A percentile compares a stretch with the other conserved stretches of the same genome.
Conservation (phyloP, 805 yeast genomes). For the Starmerella floris region DNA sequence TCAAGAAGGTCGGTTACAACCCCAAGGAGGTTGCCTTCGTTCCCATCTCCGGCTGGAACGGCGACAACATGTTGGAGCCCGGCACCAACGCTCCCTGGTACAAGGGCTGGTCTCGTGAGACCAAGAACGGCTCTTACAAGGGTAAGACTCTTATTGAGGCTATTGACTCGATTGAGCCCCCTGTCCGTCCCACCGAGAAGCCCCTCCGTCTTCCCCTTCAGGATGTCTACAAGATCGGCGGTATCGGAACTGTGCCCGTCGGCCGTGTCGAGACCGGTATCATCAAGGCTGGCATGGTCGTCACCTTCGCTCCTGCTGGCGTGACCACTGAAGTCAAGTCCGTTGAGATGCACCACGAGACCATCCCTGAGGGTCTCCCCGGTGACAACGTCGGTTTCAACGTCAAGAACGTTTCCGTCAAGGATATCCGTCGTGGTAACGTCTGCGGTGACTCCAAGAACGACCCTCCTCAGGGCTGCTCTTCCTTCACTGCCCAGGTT, state of each 20-base stretch:
- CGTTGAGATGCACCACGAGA: constrained; percentile 81
- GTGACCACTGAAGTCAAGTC: constrained; percentile 83
- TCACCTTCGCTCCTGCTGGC: constrained; percentile 80
- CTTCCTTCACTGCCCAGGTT: constrained; percentile 74
- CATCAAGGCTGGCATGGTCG: constrained; percentile 84
- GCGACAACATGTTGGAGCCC: constrained; percentile 84
- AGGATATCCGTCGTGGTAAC: constrained; percentile 88
- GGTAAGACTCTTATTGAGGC: constrained; percentile 80
- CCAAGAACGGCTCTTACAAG: constrained; percentile 54
- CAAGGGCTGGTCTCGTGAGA: constrained; percentile 75
- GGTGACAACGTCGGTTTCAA: constrained; percentile 89
- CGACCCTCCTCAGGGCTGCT: constrained; percentile 73
- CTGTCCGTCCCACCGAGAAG: constrained; percentile 69
- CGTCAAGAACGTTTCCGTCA: constrained; percentile 79
- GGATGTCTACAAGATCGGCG: constrained; percentile 89
- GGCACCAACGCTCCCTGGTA: constrained; percentile 75
- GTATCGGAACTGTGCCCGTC: constrained; percentile 84
- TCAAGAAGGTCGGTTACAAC: constrained; percentile 98
- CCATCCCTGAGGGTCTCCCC: constrained; percentile 64
- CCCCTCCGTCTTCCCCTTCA: constrained; percentile 81
- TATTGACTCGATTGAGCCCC: constrained; percentile 71
- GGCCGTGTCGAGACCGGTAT: constrained; percentile 91
- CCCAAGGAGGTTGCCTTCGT: constrained; percentile 97
- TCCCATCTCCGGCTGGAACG: constrained; percentile 86
- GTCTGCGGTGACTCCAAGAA: constrained; percentile 81